phyloP scores from a whole-genome alignment of 371 early-diverging fungal genomes.

The Zopfochytrium polystomum region DNA sequence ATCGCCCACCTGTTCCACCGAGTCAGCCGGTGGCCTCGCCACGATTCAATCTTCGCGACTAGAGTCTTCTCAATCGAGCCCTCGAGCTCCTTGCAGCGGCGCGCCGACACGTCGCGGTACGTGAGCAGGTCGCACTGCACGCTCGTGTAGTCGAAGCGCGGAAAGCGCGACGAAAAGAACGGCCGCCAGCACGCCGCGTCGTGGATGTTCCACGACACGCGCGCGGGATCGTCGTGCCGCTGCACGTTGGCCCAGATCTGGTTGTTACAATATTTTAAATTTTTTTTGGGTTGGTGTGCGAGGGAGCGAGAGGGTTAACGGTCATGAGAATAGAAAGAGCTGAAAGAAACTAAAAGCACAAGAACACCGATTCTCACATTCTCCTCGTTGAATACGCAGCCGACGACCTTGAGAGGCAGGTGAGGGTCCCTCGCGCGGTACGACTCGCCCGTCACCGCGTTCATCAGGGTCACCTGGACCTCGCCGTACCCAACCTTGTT shows the following conservation, averaged over 20 bases:
- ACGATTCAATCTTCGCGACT: conserved; percentile 42
- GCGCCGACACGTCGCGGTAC: conserved; percentile 25
- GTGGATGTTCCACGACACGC: conserved; percentile 35
- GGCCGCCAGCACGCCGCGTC: conserved; percentile 36
- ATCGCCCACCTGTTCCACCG: conserved; percentile 50
- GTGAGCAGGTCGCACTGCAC: conserved; percentile 37
- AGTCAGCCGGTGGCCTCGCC: conserved; percentile 42
- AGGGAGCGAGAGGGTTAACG: too few relatives aligned
- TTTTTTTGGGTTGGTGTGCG: conserved; percentile 1
- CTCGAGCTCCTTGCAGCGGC: conserved; percentile 34
- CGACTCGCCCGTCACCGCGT: conserved; percentile 41
- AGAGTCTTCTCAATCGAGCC: conserved; percentile 34
- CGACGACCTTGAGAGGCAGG: conserved; percentile 40
- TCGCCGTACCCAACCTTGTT: conserved; percentile 6
- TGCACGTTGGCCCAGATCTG: conserved; percentile 54
- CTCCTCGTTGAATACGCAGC: conserved; percentile 39
- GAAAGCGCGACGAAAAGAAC: conserved; percentile 34
- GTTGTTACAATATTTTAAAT: background rate
- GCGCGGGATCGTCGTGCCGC: conserved; percentile 29
- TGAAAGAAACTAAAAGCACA: background rate
- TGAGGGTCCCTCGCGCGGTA: conserved; percentile 35
- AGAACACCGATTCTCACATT: conserved; percentile 38
- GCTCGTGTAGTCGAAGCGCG: conserved; percentile 26
- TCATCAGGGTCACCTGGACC: conserved; percentile 28
- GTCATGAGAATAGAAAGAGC: background rate